Conservation (phyloP, 768 basidiomycete species). For the Boletus subcaerulescens region DNA sequence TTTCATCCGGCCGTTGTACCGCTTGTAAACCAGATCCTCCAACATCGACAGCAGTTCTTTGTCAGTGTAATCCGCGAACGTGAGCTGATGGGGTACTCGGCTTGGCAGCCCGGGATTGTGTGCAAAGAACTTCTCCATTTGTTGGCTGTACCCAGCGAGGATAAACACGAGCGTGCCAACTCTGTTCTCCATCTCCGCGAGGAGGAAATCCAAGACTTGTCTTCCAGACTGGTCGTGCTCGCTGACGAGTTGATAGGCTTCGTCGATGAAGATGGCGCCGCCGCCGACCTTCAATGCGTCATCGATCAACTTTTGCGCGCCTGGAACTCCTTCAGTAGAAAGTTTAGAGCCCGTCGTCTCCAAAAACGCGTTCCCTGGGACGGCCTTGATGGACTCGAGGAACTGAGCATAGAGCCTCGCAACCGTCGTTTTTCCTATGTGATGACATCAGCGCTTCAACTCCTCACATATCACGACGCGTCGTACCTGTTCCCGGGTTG, state of each 20-base stretch:
- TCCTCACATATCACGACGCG: not conserved
- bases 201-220: slow-evolving; percentile 65
- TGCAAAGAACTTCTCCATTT: slow-evolving; percentile 79
- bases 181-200: slow-evolving; percentile 74
- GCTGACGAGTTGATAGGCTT: slow-evolving; percentile 66
- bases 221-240: slow-evolving; percentile 47
- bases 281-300: slow-evolving; percentile 52
- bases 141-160: slow-evolving; percentile 65
- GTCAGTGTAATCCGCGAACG: slow-evolving; percentile 63
- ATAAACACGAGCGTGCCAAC: slow-evolving; percentile 67
- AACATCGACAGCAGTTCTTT: slow-evolving; percentile 55
- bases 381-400: slow-evolving; percentile 50
- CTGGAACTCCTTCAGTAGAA: slow-evolving; percentile 55
- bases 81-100: slow-evolving; percentile 59
- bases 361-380: slow-evolving; percentile 52
- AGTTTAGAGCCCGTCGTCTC: slow-evolving; percentile 66
- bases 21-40: slow-evolving; percentile 43
- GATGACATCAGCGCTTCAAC: not conserved
- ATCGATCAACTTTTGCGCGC: slow-evolving; percentile 52
- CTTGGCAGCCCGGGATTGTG: slow-evolving; percentile 70
- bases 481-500: slow-evolving; percentile 71
- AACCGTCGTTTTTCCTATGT: slow-evolving; percentile 65
- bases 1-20: slow-evolving; percentile 49
- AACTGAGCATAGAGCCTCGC: slow-evolving; percentile 66
- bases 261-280: slow-evolving; percentile 69